Evolutionary conservation across 805 yeast species (phyloP), one percentile per base, ranked within the genome.

Genomic region (Cephaloascus albidus): DNA sequence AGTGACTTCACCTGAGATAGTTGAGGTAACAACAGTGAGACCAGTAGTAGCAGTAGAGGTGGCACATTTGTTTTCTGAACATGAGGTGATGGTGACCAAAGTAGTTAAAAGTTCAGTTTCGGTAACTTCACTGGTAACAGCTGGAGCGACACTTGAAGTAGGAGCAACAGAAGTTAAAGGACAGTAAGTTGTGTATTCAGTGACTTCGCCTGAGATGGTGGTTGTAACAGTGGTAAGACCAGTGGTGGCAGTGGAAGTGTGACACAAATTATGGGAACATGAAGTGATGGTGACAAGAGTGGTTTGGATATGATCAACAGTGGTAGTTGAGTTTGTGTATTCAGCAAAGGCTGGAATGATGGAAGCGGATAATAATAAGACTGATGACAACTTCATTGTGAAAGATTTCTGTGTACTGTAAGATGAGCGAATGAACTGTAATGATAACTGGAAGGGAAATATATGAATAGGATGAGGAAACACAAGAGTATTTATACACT

Each of bases 1-100:
- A 31, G 70, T 64, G 39, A 45, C 48, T 10, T 43, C 44, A 8
- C 55, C 62, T 38, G 50, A 42, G 36, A 55, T 57, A 36, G 62
- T 58, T 47, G 42, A 48, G 27, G 52, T 45, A 40, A 47, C 50
- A 36, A 53, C 49, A 41, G 62, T 63, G 39, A 49, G 36, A 46
- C 57, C 57, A 36, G 60, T 54, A 36, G 53, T 48, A 36, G 47
- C 48, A 34, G 57, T 51, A 34, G 40, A 28, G 19, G 36, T 39
- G 58, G 44, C 33, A 50, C 41, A 39, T 49, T 45, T 10, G 45
- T 34, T 23, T n/a, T 38, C 46, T 6, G 38, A 33, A 42, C 54
- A 53, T 18, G 50, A 43, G 31, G 55, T 55, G 45, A 61, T 49
- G 36, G 60, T 53, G 42, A 47, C 49, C 27, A 53, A 38, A 34